A percentile compares a stretch with the other conserved stretches of the same genome.
phyloP scores from a whole-genome alignment of 768 basidiomycete species.

The Boletus reticuloceps region DNA sequence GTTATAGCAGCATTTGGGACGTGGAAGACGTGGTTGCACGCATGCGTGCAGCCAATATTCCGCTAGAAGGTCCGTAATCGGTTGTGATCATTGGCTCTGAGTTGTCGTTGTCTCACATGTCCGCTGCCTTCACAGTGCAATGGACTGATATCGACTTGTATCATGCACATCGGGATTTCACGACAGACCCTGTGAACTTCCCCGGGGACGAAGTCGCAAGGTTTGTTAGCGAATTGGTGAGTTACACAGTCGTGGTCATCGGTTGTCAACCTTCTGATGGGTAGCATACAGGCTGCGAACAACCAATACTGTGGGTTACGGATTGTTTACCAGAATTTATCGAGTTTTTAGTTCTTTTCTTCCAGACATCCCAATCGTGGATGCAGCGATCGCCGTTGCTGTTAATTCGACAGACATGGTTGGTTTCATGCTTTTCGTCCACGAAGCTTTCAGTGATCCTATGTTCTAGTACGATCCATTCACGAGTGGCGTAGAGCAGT shows the following conservation, averaged over 20 bases:
- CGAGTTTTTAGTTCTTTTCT: neutral
- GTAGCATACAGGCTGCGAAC: constrained; percentile 10
- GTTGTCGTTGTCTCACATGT: neutral
- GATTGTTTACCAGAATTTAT: neutral
- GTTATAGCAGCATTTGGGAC: constrained; percentile 48
- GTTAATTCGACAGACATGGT: constrained; percentile 62
- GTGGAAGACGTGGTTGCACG: constrained; percentile 48
- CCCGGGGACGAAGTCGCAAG: constrained; percentile 48
- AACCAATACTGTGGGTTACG: constrained; percentile 21
- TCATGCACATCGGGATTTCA: constrained; percentile 65
- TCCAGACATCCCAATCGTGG: constrained; percentile 66
- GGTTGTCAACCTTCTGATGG: neutral
- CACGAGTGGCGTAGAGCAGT: constrained; percentile 57
- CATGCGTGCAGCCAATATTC: constrained; percentile 66
- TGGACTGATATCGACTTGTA: constrained; percentile 78
- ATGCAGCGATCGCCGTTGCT: constrained; percentile 55
- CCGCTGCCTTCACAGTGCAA: constrained; percentile 43
- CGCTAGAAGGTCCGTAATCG: constrained; percentile 55
- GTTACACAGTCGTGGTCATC: constrained; percentile 14
- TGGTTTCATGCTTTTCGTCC: constrained; percentile 19
- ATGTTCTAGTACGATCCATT: constrained; percentile 62
- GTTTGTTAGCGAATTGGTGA: constrained; percentile 55
- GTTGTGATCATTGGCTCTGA: neutral
- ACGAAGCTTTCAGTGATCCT: neutral
- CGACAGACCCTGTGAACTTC: constrained; percentile 61